These are phyloP conservation scores for Erythrobasidium yunnanense DNA, from an alignment of 768 basidiomycete genomes.

Conservation along the genomic window DNA sequence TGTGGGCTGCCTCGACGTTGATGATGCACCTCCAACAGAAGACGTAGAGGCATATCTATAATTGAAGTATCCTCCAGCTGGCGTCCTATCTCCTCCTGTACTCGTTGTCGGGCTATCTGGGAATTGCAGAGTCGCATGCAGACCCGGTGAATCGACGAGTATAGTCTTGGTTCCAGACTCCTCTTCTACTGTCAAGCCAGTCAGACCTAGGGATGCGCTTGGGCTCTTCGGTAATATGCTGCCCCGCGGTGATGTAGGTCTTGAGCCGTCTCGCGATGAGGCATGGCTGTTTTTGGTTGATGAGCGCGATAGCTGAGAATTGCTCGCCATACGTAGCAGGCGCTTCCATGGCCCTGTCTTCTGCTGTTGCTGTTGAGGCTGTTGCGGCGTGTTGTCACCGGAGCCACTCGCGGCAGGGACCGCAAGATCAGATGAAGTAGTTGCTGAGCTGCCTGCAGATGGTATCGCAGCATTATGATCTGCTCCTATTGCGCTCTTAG, in stretches of 20 bases:
- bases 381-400: not conserved
- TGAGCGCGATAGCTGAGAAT: not conserved
- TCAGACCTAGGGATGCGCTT: not conserved
- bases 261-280: not conserved
- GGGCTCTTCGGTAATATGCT: not conserved
- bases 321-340: constrained; percentile 2
- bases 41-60: constrained; percentile 8
- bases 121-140: not conserved
- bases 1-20: no score
- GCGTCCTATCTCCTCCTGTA: no score
- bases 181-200: not conserved
- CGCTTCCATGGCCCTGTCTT: not conserved
- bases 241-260: not conserved
- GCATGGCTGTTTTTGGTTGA: not conserved
- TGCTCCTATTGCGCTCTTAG: no score
- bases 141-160: not conserved
- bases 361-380: not conserved
- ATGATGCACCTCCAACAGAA: not conserved
- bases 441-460: not conserved
- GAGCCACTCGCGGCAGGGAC: not conserved
- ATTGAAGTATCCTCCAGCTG: not conserved
- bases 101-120: not conserved
- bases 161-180: not conserved
- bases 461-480: no score
- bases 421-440: not conserved